Evolutionary conservation across 306 rosid genomes (phyloP).

Genomic region (Hippophae gyantsensis): DNA sequence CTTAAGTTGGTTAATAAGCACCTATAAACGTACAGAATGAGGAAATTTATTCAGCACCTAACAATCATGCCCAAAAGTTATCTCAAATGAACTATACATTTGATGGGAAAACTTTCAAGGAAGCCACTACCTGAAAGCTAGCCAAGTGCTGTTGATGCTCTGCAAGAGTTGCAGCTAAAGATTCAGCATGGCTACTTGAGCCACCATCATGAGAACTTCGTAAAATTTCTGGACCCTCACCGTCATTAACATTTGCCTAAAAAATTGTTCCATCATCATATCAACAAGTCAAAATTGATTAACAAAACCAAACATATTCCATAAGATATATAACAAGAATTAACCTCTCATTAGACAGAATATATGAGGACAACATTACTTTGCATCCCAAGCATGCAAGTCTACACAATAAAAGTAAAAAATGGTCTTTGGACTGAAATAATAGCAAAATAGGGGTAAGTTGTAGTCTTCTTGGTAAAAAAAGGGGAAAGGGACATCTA

Average conservation of each 20-base stretch:
- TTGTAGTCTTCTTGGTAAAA: no score
- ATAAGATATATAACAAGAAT: not conserved
- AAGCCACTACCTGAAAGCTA: slow-evolving; percentile 80
- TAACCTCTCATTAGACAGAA: not conserved
- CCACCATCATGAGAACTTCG: slow-evolving; percentile 62
- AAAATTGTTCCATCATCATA: slow-evolving; percentile 15
- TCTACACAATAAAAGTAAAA: no score
- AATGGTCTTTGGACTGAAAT: no score
- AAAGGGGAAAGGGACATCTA: no score
- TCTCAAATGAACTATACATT: no score
- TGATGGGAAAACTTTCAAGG: no score
- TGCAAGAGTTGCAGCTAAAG: slow-evolving; percentile 84
- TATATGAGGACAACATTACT: no score
- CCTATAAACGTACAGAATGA: slow-evolving; percentile 39
- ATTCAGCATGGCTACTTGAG: slow-evolving; percentile 84
- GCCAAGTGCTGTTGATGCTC: slow-evolving; percentile 99
- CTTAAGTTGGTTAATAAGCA: slow-evolving; percentile 90
- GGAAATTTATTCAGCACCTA: slow-evolving; percentile 9
- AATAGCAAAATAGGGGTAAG: no score
- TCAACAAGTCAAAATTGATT: slow-evolving; percentile 5
- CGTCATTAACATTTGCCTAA: slow-evolving; percentile 94
- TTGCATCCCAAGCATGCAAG: no score
- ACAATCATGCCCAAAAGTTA: no score
- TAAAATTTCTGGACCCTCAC: slow-evolving; percentile 97
- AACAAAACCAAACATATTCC: slow-evolving; percentile 5